These are phyloP conservation scores for Anthracocystis walkeri DNA, from an alignment of 1,284 basidiomycete species.

Conservation along the genomic window DNA sequence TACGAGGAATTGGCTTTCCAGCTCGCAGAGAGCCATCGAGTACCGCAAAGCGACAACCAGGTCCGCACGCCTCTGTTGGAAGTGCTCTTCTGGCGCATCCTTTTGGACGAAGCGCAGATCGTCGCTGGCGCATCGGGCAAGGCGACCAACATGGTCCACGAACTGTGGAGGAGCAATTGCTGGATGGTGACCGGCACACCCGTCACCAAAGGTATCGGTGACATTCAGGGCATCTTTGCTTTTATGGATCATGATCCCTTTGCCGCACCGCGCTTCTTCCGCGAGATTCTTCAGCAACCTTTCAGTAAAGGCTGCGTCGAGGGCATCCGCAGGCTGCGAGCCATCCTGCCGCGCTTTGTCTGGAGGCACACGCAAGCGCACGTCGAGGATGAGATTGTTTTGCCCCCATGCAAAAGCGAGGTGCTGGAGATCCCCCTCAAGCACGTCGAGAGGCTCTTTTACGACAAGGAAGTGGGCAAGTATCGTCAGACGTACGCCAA, in stretches of 20 bases:
- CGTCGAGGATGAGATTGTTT: conserved; percentile 47
- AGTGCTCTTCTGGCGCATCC: conserved; percentile 52
- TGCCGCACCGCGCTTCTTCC: conserved; percentile 45
- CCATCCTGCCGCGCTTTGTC: conserved; percentile 46
- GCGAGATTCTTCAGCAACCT: conserved; percentile 43
- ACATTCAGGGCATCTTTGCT: conserved; percentile 52
- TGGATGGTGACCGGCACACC: conserved; percentile 59
- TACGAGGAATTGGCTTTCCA: conserved; percentile 54
- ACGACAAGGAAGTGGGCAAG: conserved; percentile 52
- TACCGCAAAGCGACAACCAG: conserved; percentile 13
- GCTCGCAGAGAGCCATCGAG: conserved; percentile 40
- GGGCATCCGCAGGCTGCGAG: conserved; percentile 41
- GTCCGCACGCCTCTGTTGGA: conserved; percentile 51
- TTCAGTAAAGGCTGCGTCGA: conserved; percentile 49
- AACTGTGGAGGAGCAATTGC: conserved; percentile 55
- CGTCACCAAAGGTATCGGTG: conserved; percentile 47
- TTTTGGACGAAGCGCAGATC: conserved; percentile 58
- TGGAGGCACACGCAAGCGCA: conserved; percentile 56
- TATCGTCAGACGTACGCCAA: conserved; percentile 29
- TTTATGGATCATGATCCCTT: conserved; percentile 55
- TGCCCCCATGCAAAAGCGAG: conserved; percentile 47
- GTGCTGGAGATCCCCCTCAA: conserved; percentile 45
- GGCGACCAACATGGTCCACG: conserved; percentile 51
- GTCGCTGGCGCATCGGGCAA: conserved; percentile 43
- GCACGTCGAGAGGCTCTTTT: conserved; percentile 52